These are phyloP conservation scores for Globisporangium polare DNA, from an alignment of 352 stramenopile genomes.

Conservation along the genomic window DNA sequence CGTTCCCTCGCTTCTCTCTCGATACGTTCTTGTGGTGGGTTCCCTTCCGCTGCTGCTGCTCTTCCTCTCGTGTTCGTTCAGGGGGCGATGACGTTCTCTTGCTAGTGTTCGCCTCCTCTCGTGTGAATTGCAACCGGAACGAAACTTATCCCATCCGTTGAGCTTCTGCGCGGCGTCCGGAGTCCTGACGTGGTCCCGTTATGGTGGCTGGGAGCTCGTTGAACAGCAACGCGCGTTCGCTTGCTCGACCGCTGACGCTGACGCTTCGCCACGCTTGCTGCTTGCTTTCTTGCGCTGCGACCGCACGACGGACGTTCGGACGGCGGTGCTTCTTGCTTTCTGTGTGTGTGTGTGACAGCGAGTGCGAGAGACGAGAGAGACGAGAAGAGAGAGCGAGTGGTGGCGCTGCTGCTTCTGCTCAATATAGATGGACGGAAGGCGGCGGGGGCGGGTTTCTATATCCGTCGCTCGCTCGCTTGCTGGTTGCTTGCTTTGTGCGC, in stretches of 20 bases:
- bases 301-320: constrained; percentile 4
- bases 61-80: constrained; percentile 2
- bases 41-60: neutral
- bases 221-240: neutral
- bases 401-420: constrained; percentile 1
- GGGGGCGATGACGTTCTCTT: constrained; percentile 4
- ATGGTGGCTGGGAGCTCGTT: constrained; percentile 12
- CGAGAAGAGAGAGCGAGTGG: neutral
- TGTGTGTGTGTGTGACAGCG: neutral
- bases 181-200: constrained; percentile 19
- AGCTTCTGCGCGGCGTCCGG: constrained; percentile 15
- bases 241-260: constrained; percentile 3
- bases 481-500: constrained; percentile 6
- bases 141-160: constrained; percentile 46
- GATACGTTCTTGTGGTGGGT: constrained; percentile 1
- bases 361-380: no score
- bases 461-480: neutral
- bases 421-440: constrained; percentile 4
- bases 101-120: constrained; percentile 18
- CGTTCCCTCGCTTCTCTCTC: no score
- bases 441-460: constrained; percentile 2
- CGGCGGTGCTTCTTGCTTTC: neutral
- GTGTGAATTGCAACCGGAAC: constrained; percentile 20
- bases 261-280: constrained; percentile 14
- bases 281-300: constrained; percentile 6